Evolutionary conservation across 208 protist species (phyloP), one percentile per base, ranked within the genome.

Genomic region (Leishmania tarentolae): DNA sequence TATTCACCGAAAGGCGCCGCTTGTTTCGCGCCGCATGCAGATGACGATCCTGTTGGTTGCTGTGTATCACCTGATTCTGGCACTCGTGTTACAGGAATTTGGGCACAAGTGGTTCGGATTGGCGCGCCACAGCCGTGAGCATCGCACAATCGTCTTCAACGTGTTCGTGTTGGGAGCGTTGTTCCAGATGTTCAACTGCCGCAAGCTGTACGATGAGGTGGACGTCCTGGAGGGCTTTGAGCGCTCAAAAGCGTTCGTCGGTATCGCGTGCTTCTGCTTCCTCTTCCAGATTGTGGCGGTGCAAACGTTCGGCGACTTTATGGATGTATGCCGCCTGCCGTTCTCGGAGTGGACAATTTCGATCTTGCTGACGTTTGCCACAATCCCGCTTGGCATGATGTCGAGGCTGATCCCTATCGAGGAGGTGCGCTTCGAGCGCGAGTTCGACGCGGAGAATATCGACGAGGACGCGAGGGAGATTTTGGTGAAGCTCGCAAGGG

Each of bases 161-260:
- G 79, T 97, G 8, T 99, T 99, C 90, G 93, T 99, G 46, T 92
- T 98, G 19, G 88, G 81, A 75, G 94, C 98, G 56, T 70, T 99
- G 35, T 93, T 98, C 74, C 98, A 99, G 76, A 97, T 99, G 91
- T 86, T 99, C 82, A 98, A 98, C 87, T 90, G 90, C 78, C 93
- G 98, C 46, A 98, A 98, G 82, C 79, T 98, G 61, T 93, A 96
- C 85, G 92, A 94, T 3, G 93, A 98, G 79, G 3, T 95, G 28
- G 93, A 98, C 79, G 76, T 99, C 57, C 99, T 99, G 83, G 99
- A 99, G 84, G 79, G 96, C 13, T 99, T 99, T 90, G 92, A 99
- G 44, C 94, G 97, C 21, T 94, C 91, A 31, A 92, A 86, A 21
- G 84, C 79, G 15, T 90, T 98, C 61, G 88, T 98, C 40, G 2